Conservation (phyloP, 164 flowering plant genomes). For the Berberis vulgaris region DNA sequence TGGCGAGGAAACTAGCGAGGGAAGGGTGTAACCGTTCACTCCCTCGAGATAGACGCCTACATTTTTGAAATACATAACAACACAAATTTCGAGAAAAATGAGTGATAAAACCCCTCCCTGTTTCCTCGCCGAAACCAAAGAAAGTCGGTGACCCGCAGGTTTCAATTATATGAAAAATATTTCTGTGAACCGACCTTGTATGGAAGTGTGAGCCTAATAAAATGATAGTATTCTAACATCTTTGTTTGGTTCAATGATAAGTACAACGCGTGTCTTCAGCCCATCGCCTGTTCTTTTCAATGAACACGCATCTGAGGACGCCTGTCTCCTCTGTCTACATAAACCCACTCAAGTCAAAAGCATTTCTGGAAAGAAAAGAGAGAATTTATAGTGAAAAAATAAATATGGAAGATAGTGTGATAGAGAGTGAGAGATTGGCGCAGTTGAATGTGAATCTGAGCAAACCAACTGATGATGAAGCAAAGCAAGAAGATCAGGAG, state of each 20-base stretch:
- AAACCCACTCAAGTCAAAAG: background rate
- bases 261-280: too few relatives aligned
- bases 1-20: too few relatives aligned
- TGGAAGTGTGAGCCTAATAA: background rate
- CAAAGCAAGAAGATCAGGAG: background rate
- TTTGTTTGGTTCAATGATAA: background rate
- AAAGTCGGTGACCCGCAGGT: too few relatives aligned
- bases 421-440: background rate
- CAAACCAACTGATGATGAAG: background rate
- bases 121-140: too few relatives aligned
- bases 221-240: background rate
- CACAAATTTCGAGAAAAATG: too few relatives aligned
- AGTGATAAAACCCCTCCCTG: too few relatives aligned
- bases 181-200: background rate
- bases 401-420: constrained; percentile 7
- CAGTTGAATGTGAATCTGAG: background rate
- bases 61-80: too few relatives aligned
- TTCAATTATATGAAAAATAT: too few relatives aligned
- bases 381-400: background rate
- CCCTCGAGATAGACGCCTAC: too few relatives aligned
- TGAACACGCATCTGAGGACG: background rate
- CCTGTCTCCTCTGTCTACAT: background rate
- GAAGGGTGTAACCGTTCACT: too few relatives aligned
- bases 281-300: background rate
- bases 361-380: background rate